Evolutionary conservation across 1,139 yeast species (phyloP).

Genomic region (Suhomyces atakaporum): DNA sequence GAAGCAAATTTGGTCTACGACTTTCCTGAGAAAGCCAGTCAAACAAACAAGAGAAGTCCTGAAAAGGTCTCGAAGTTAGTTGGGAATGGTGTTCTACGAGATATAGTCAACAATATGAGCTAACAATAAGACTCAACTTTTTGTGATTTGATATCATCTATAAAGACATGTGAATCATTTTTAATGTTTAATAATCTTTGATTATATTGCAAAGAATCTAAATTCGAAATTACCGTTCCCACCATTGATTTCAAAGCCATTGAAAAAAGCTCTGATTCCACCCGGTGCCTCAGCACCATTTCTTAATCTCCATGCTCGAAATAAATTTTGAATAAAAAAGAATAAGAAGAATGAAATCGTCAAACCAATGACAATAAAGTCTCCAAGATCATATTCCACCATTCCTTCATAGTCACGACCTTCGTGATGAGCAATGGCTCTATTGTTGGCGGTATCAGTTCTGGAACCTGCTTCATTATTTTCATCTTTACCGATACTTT

Average conservation of each 20-base stretch:
- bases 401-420: slow-evolving; percentile 26
- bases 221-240: slow-evolving; percentile 39
- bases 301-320: slow-evolving; percentile 30
- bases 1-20: slow-evolving; percentile 43
- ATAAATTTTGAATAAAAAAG: slow-evolving; percentile 31
- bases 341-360: slow-evolving; percentile 32
- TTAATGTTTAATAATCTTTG: too few relatives aligned
- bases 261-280: slow-evolving; percentile 16
- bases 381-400: slow-evolving; percentile 32
- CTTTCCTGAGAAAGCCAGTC: slow-evolving; percentile 13
- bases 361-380: slow-evolving; percentile 35
- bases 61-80: slow-evolving; percentile 18
- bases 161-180: too few relatives aligned
- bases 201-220: slow-evolving; percentile 40
- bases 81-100: slow-evolving; percentile 25
- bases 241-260: slow-evolving; percentile 22
- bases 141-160: too few relatives aligned
- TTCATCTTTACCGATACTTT: slow-evolving; percentile 26
- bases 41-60: neutral
- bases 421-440: slow-evolving; percentile 42
- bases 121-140: neutral
- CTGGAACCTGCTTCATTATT: slow-evolving; percentile 6
- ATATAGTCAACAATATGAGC: slow-evolving; percentile 24
- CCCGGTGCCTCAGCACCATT: slow-evolving; percentile 12
- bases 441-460: slow-evolving; percentile 4